These are phyloP conservation scores for Calonectria hawksworthii DNA, from an alignment of 2,329 filamentous ascomycete species.

Conservation along the genomic window DNA sequence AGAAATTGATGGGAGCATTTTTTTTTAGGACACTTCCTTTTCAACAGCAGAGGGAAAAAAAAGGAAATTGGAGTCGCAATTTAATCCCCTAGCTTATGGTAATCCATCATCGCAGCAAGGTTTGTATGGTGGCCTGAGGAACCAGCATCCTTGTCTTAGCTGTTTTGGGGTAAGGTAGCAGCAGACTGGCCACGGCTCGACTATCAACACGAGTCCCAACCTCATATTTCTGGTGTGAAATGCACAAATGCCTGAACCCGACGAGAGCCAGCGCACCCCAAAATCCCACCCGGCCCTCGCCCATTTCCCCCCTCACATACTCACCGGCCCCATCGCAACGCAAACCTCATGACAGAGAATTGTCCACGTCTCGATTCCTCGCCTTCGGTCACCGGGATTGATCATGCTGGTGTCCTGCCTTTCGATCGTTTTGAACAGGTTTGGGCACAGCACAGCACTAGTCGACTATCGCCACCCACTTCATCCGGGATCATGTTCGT, in stretches of 20 bases:
- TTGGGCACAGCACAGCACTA: conserved; percentile 2
- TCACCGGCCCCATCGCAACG: conserved; percentile 15
- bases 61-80: background rate
- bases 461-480: conserved; percentile 1
- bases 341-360: background rate
- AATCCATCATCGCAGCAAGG: conserved; percentile 3
- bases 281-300: conserved; percentile 31
- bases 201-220: conserved; percentile 40
- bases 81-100: background rate
- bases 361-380: background rate
- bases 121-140: conserved; percentile 29
- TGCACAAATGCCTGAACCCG: conserved; percentile 47
- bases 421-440: background rate
- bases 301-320: conserved; percentile 33
- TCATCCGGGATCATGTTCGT: background rate
- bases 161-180: conserved; percentile 39
- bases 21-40: background rate
- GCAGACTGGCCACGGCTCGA: conserved; percentile 32
- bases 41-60: background rate
- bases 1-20: background rate
- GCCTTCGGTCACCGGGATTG: background rate
- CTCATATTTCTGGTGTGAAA: conserved; percentile 50
- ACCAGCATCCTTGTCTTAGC: conserved; percentile 36
- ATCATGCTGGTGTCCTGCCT: background rate
- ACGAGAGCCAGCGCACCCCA: conserved; percentile 23